phyloP scores from a whole-genome alignment of 202 grass and related monocot species.

The Saccharum hybrid region DNA sequence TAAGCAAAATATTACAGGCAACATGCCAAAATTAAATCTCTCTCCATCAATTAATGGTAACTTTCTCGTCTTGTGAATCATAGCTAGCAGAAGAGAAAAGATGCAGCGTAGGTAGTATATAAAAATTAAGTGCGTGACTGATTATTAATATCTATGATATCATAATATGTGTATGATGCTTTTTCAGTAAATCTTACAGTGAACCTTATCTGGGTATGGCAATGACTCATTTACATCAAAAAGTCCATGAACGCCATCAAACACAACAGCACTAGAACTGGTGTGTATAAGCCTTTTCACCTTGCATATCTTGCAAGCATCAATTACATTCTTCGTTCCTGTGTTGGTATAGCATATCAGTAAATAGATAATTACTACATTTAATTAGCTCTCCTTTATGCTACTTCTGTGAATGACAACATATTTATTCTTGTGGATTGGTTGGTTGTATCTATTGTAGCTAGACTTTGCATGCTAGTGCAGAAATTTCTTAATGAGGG shows the following conservation, averaged over 20 bases:
- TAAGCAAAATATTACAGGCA: not conserved
- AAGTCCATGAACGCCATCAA: constrained; percentile 71
- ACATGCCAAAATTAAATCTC: not conserved
- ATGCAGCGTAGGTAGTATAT: no score
- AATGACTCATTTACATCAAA: constrained; percentile 57
- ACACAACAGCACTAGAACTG: constrained; percentile 68
- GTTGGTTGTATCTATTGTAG: no score
- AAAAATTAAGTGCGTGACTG: not conserved
- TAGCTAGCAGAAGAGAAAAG: no score
- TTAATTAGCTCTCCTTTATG: not conserved
- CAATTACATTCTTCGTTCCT: constrained; percentile 80
- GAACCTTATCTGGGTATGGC: constrained; percentile 70
- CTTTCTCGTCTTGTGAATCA: not conserved
- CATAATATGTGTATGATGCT: no score
- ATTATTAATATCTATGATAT: not conserved
- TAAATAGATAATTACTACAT: not conserved
- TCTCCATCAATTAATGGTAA: no score
- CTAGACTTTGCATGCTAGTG: no score
- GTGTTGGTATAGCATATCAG: not conserved
- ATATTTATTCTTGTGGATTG: no score
- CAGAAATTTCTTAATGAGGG: no score
- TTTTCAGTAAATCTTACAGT: no score
- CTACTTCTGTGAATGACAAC: no score
- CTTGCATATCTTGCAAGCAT: no score
- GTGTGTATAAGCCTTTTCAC: no score